phyloP scores from a whole-genome alignment of 1,284 basidiomycete species.

The Tranzscheliella williamsii region DNA sequence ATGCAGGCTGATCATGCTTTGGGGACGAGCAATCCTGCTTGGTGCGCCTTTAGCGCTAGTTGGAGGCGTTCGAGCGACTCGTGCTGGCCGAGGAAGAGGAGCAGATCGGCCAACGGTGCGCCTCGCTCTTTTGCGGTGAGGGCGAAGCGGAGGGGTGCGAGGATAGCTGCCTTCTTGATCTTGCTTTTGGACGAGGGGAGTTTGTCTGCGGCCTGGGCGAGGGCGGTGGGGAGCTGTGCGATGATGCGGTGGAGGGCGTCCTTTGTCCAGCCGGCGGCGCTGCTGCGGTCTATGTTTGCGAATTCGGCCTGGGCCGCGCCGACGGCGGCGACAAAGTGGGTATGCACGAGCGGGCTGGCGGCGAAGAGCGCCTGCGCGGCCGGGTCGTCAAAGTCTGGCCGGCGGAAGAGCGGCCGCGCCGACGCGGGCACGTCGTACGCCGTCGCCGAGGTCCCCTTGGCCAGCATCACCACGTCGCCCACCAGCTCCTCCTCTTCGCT shows the following conservation, averaged over 20 bases:
- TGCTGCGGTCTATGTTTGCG: too few relatives aligned
- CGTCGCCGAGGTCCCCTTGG: slow-evolving; percentile 16
- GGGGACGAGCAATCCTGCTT: not conserved
- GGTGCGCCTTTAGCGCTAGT: slow-evolving; percentile 3
- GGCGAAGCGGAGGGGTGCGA: slow-evolving; percentile 30
- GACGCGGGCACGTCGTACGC: slow-evolving; percentile 17
- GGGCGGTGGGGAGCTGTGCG: slow-evolving; percentile 2
- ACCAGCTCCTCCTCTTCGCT: not conserved
- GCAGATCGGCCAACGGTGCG: slow-evolving; percentile 25
- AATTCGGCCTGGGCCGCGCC: not conserved
- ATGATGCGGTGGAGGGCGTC: slow-evolving; percentile 15
- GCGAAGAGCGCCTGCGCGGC: slow-evolving; percentile 2
- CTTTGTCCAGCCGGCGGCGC: too few relatives aligned
- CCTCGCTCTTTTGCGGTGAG: slow-evolving; percentile 19
- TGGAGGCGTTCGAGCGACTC: slow-evolving; percentile 5
- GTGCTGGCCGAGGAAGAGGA: slow-evolving; percentile 17
- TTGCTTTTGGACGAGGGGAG: not conserved
- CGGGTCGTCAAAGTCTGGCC: not conserved
- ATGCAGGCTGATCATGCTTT: not conserved
- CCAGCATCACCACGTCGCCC: slow-evolving; percentile 6
- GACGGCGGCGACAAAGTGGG: slow-evolving; percentile 9
- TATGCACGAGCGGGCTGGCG: slow-evolving; percentile 5
- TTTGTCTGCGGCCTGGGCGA: not conserved
- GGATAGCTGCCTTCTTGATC: slow-evolving; percentile 26
- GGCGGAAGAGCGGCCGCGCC: slow-evolving; percentile 12